phyloP scores from a whole-genome alignment of 1,284 basidiomycete genomes.

The Cutaneotrichosporon sp. region DNA sequence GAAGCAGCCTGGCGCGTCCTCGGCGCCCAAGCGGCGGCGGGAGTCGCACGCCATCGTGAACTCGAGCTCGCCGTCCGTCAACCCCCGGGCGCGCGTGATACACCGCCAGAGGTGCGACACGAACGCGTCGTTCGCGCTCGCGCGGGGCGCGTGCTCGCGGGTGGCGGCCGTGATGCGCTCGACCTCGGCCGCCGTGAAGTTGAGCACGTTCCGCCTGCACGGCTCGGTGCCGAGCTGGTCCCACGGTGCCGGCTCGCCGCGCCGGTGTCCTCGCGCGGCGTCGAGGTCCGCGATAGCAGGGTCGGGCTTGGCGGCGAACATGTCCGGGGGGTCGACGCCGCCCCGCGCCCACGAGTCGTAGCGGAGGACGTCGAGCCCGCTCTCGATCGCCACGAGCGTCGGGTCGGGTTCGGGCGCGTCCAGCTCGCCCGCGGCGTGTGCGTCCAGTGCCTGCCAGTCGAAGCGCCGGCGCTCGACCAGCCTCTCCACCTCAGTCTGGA shows the following conservation, averaged over 20 bases:
- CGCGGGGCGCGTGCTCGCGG: background rate
- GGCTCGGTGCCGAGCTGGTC: conserved; percentile 47
- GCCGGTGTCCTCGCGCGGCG: conserved; percentile 15
- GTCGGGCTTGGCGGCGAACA: background rate
- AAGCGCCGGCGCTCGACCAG: background rate
- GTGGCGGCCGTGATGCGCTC: conserved; percentile 39
- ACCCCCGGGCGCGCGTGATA: conserved; percentile 50
- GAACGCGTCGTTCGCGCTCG: conserved; percentile 54
- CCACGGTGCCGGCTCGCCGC: conserved; percentile 53
- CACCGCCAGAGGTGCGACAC: conserved; percentile 56
- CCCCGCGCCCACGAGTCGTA: conserved; percentile 21
- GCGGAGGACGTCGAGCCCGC: conserved; percentile 18
- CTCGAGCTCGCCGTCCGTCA: conserved; percentile 35
- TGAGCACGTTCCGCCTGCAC: conserved; percentile 47
- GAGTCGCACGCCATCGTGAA: conserved; percentile 50
- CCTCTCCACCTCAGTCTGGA: background rate
- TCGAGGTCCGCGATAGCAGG: conserved; percentile 18
- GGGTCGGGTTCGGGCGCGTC: conserved; percentile 3
- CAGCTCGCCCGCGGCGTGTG: conserved; percentile 11
- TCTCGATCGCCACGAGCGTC: background rate
- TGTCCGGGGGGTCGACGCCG: background rate
- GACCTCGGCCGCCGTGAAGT: conserved; percentile 52
- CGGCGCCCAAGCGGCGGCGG: conserved; percentile 47
- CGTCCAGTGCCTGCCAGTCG: conserved; percentile 7
- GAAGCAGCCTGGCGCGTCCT: conserved; percentile 19